These are phyloP conservation scores for Purpureocillium takamizusanense DNA, from an alignment of 2,329 filamentous ascomycete genomes.

Conservation along the genomic window DNA sequence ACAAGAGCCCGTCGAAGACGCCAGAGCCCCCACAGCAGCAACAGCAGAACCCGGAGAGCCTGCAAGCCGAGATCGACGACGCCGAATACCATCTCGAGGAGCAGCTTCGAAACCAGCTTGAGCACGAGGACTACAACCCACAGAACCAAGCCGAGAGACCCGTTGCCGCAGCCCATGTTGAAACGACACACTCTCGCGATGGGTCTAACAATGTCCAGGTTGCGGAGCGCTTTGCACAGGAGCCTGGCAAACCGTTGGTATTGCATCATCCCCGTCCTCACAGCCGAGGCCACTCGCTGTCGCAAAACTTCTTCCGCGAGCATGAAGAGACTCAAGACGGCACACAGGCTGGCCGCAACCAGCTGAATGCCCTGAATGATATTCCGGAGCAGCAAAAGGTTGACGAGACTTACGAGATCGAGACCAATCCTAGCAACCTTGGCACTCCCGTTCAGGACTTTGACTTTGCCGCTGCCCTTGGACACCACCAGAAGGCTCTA, in stretches of 20 bases:
- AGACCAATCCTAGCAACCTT: slow-evolving; percentile 65
- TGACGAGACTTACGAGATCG: slow-evolving; percentile 54
- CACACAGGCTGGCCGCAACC: slow-evolving; percentile 26
- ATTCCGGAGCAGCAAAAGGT: slow-evolving; percentile 30
- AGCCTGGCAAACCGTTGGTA: slow-evolving; percentile 44
- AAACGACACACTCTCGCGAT: slow-evolving; percentile 31
- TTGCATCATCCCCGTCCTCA: slow-evolving; percentile 68
- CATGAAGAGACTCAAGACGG: slow-evolving; percentile 36
- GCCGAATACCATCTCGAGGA: slow-evolving; percentile 79
- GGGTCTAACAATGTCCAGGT: slow-evolving; percentile 39
- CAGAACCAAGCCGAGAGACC: slow-evolving; percentile 33
- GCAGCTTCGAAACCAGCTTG: slow-evolving; percentile 67
- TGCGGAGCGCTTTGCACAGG: slow-evolving; percentile 42
- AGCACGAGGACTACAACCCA: slow-evolving; percentile 69
- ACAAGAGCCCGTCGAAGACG: slow-evolving; percentile 44
- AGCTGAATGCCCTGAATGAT: slow-evolving; percentile 30
- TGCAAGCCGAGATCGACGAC: slow-evolving; percentile 79
- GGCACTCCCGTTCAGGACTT: slow-evolving; percentile 52
- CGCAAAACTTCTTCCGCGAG: slow-evolving; percentile 55
- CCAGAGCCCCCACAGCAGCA: slow-evolving; percentile 35
- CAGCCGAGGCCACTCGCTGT: slow-evolving; percentile 62
- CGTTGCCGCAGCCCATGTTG: slow-evolving; percentile 13
- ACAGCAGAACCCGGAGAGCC: slow-evolving; percentile 51
- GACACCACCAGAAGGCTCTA: slow-evolving; percentile 43
- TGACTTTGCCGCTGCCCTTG: slow-evolving; percentile 33